Evolutionary conservation across 768 basidiomycete genomes (phyloP).

Genomic region (Tulasnella sp.): DNA sequence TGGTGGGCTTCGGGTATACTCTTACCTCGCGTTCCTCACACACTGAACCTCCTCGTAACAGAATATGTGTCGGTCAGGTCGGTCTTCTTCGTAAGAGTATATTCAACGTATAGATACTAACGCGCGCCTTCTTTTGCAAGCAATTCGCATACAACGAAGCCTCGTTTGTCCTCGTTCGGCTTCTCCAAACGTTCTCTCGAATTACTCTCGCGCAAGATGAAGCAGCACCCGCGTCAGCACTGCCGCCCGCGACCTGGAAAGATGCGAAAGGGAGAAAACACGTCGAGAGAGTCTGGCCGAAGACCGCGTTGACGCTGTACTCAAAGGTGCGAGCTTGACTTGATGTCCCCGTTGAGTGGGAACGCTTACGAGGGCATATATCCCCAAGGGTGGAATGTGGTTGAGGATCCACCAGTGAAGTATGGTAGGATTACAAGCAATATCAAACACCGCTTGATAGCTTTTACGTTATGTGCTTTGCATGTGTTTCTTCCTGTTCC

Average conservation of each 20-base stretch:
- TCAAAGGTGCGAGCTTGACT: slow-evolving; percentile 8
- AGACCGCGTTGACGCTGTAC: slow-evolving; percentile 12
- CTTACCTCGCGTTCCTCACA: not conserved
- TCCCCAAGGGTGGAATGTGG: slow-evolving; percentile 14
- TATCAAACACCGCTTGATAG: no score
- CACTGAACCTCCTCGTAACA: not conserved
- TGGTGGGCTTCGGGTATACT: not conserved
- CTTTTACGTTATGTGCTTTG: no score
- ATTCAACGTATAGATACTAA: not conserved
- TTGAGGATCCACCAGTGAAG: not conserved
- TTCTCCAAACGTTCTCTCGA: slow-evolving; percentile 6
- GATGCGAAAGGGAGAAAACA: not conserved
- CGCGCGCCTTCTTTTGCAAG: not conserved
- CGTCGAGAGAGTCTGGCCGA: slow-evolving; percentile 11
- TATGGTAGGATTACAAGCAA: not conserved
- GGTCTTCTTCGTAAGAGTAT: not conserved
- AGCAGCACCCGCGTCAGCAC: slow-evolving; percentile 3
- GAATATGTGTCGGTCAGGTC: slow-evolving; percentile 15
- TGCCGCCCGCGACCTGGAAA: slow-evolving; percentile 13
- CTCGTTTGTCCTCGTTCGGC: slow-evolving; percentile 13
- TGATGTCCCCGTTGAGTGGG: not conserved
- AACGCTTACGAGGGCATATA: not conserved
- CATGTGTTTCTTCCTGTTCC: no score
- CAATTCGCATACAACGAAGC: slow-evolving; percentile 17
- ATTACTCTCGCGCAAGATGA: slow-evolving; percentile 9